Evolutionary conservation across 2,329 filamentous ascomycete species (phyloP).

Genomic region (Aspergillus bombycis): DNA sequence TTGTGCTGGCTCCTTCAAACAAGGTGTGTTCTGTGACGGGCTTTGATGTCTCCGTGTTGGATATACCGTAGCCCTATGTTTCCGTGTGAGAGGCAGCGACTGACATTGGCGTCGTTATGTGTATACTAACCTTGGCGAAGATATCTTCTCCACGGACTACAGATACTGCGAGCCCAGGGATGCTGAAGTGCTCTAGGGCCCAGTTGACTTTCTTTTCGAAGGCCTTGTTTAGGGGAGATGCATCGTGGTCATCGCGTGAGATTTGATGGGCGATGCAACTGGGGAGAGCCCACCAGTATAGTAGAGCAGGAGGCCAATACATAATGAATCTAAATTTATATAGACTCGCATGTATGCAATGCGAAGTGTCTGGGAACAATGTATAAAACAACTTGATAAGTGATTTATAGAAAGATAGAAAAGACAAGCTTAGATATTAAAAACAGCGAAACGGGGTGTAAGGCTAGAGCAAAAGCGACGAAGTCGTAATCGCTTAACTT

Average conservation of each 20-base stretch:
- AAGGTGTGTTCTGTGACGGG: constrained; percentile 25
- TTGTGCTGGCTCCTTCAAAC: constrained; percentile 28
- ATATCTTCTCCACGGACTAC: background rate
- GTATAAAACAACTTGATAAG: too few species aligned
- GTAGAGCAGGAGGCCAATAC: background rate
- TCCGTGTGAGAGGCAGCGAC: background rate
- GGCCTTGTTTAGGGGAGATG: background rate
- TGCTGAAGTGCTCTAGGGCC: background rate
- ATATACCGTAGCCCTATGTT: background rate
- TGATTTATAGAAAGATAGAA: accelerated
- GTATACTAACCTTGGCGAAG: background rate
- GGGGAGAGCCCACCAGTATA: background rate
- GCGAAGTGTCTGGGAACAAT: background rate
- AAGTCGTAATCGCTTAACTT: background rate
- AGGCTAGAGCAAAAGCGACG: background rate
- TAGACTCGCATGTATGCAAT: background rate
- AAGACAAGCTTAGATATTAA: background rate
- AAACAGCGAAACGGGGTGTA: background rate
- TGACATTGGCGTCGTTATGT: background rate
- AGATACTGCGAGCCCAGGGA: background rate
- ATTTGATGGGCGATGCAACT: background rate
- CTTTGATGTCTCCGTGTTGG: background rate
- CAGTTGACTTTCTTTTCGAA: background rate
- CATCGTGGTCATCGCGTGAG: background rate
- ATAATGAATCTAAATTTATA: background rate